These are phyloP conservation scores for Colletotrichum sublineola DNA, from an alignment of 2,329 filamentous ascomycete genomes.

Conservation along the genomic window DNA sequence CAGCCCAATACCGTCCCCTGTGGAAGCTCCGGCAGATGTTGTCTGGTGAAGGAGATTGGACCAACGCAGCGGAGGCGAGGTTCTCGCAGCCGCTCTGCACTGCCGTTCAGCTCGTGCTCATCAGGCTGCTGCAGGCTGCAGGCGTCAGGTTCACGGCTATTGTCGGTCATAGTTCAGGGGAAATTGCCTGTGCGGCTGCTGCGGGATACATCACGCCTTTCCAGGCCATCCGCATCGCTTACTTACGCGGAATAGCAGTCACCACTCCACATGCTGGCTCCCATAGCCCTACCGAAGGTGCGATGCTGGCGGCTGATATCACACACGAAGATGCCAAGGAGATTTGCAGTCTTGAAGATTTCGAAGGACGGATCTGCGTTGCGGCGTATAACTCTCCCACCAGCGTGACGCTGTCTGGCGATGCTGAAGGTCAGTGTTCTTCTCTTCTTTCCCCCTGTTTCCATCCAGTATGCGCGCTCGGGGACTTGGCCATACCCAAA, in stretches of 20 bases:
- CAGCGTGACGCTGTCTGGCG: slow-evolving; percentile 47
- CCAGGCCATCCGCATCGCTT: slow-evolving; percentile 47
- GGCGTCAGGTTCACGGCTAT: slow-evolving; percentile 53
- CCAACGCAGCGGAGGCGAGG: slow-evolving; percentile 44
- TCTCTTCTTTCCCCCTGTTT: background rate
- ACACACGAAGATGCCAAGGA: slow-evolving; percentile 40
- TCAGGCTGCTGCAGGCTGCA: slow-evolving; percentile 47
- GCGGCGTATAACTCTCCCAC: slow-evolving; percentile 46
- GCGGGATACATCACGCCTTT: slow-evolving; percentile 54
- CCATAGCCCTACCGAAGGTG: slow-evolving; percentile 20
- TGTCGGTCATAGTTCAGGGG: slow-evolving; percentile 64
- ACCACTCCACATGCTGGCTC: background rate
- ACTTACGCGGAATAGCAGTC: slow-evolving; percentile 42
- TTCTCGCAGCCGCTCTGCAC: too few species aligned
- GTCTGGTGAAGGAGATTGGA: slow-evolving; percentile 39
- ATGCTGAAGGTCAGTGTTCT: slow-evolving; percentile 40
- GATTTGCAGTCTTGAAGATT: slow-evolving; percentile 26
- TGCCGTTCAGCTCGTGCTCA: slow-evolving; percentile 45
- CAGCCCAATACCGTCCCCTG: slow-evolving; percentile 44
- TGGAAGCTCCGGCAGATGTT: slow-evolving; percentile 49
- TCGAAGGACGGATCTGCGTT: slow-evolving; percentile 43
- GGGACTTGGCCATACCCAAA: background rate
- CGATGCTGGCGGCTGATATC: slow-evolving; percentile 46
- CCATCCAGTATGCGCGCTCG: background rate
- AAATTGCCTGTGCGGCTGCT: slow-evolving; percentile 65